Evolutionary conservation across 2,329 filamentous ascomycete species (phyloP), one percentile per base, ranked within the genome.

Genomic region (Cercospora zeina): DNA sequence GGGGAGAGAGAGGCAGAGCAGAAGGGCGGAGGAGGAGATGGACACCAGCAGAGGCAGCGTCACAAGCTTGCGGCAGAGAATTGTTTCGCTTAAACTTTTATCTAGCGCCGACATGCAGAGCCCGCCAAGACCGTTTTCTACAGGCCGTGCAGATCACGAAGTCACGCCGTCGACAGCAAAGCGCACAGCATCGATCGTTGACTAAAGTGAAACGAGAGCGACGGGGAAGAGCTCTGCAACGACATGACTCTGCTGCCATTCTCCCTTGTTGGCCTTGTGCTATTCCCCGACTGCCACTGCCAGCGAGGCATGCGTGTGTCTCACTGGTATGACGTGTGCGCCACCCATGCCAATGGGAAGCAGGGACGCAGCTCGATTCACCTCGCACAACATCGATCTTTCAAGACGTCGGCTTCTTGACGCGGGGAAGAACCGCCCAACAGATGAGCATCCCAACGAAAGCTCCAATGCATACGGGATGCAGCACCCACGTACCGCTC

Each of bases 401-500:
- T 51, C 45, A 58, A 34, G 19, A 16, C 27, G 56, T 58, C 30
- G 56, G 56, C 83, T 89, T 90, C 63, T 76, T 76, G 42, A 79
- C 72, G 11, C 72, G 77, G 0, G 88, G 87, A 65, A 90, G 73
- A 1, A 74, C 76, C 58, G 81, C 85, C 88, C 88, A 91, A 65
- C 85, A 87, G 1, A 80, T 72, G 50, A 87, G 55, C 89, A 91
- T 91, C 2, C 82, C 78, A 1, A 75, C 79, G 74, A 88, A 90
- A 62, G 90, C 71, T 0, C 77, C 83, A 67, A 91, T 84, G 42
- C 85, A 87, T 64, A 91, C 85, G 0, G 89, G 87, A 76, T 81
- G 78, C 70, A 89, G 76, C 34, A 87, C 87, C 76, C 81, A 89
- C 0, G 87, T 86, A 0, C 86, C 86, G 0, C 78, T 80, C 0